phyloP scores from a whole-genome alignment of 2,329 filamentous ascomycete genomes.

The Colletotrichum phormii region DNA sequence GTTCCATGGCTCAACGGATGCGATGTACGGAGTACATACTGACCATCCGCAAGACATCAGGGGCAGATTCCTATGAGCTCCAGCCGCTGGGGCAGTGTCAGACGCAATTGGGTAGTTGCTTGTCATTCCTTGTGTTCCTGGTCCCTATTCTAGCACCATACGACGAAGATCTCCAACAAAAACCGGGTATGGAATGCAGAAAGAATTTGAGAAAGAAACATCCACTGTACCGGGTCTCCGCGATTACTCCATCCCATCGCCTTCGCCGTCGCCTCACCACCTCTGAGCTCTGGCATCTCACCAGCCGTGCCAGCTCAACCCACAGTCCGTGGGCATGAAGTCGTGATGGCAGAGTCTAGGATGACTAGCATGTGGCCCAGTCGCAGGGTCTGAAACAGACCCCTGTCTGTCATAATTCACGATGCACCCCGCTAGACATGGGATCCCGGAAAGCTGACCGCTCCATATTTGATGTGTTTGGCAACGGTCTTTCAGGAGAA shows the following conservation, averaged over 20 bases:
- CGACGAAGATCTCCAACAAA: background rate
- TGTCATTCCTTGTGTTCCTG: background rate
- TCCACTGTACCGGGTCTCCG: background rate
- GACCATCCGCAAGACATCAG: background rate
- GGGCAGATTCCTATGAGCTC: background rate
- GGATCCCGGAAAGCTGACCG: background rate
- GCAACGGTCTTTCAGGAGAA: background rate
- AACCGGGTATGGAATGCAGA: background rate
- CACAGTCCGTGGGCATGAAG: background rate
- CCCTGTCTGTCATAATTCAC: slow-evolving; percentile 7
- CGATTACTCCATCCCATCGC: too few relatives aligned
- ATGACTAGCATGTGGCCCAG: background rate
- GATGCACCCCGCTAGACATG: background rate
- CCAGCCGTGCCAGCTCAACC: background rate
- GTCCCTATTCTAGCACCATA: background rate
- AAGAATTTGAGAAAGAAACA: background rate
- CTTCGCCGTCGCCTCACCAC: background rate
- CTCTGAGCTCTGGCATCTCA: too few relatives aligned
- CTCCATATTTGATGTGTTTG: background rate
- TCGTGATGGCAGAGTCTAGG: background rate
- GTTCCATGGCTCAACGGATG: background rate
- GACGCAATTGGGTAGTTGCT: background rate
- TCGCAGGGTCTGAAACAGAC: slow-evolving; percentile 7
- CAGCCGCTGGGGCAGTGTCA: background rate
- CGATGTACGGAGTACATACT: background rate